These are phyloP conservation scores for Amylostereum areolatum DNA, from an alignment of 1,284 basidiomycete species.

Conservation along the genomic window DNA sequence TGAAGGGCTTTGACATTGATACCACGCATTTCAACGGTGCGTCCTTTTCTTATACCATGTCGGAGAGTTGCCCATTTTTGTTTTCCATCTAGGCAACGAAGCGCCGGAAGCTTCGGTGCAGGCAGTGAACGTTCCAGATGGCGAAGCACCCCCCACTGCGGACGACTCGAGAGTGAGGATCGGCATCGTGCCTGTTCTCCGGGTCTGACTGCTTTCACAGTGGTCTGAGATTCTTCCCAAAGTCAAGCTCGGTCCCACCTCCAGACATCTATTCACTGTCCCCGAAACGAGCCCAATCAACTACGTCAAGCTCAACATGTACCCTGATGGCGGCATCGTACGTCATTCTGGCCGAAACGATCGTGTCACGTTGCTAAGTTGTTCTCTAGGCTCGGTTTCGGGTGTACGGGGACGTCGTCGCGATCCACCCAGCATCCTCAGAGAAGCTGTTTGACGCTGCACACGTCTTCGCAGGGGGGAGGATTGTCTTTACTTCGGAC, in stretches of 20 bases:
- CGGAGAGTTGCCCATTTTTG: not conserved
- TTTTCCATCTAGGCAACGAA: slow-evolving; percentile 70
- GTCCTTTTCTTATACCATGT: slow-evolving; percentile 2
- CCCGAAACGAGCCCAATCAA: slow-evolving; percentile 52
- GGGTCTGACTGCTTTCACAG: slow-evolving; percentile 29
- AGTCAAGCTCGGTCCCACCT: slow-evolving; percentile 73
- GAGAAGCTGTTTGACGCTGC: slow-evolving; percentile 73
- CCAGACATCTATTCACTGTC: slow-evolving; percentile 82
- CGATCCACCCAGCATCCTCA: slow-evolving; percentile 53
- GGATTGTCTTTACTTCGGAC: slow-evolving; percentile 77
- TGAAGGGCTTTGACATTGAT: slow-evolving; percentile 92
- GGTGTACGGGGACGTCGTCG: slow-evolving; percentile 76
- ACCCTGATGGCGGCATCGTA: slow-evolving; percentile 94
- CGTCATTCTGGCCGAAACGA: slow-evolving; percentile 23
- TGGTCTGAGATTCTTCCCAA: slow-evolving; percentile 81
- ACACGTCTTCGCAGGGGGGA: slow-evolving; percentile 86
- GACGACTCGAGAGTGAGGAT: slow-evolving; percentile 49
- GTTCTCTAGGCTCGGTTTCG: slow-evolving; percentile 72
- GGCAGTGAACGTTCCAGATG: slow-evolving; percentile 45
- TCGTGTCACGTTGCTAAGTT: not conserved
- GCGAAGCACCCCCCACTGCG: slow-evolving; percentile 33
- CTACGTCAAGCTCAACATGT: slow-evolving; percentile 91
- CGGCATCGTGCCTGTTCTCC: slow-evolving; percentile 5
- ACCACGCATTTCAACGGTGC: slow-evolving; percentile 92
- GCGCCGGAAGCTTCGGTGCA: slow-evolving; percentile 78